These are phyloP conservation scores for Eremochloa ophiuroides DNA, from an alignment of 176 grass and related monocot genomes.

Conservation along the genomic window DNA sequence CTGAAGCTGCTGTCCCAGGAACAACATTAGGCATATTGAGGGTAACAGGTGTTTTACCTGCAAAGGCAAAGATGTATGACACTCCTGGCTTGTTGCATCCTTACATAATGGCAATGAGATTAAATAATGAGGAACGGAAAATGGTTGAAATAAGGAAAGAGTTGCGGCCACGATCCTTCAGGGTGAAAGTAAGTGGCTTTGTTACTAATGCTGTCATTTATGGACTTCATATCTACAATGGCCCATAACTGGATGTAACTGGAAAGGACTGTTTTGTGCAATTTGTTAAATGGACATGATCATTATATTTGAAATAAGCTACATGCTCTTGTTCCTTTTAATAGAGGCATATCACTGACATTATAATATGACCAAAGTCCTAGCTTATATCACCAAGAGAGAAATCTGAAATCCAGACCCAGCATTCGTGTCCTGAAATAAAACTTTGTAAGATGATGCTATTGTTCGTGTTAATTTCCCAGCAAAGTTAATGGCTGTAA, in stretches of 20 bases:
- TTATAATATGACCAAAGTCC: not conserved
- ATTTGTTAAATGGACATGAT: not conserved
- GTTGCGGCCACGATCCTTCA: conserved; percentile 55
- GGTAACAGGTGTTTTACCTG: conserved; percentile 76
- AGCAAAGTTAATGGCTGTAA: conserved; percentile 4
- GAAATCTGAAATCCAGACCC: not conserved
- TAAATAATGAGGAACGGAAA: conserved; percentile 74
- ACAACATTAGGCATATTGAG: conserved; percentile 89
- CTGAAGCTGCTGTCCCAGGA: conserved; percentile 79
- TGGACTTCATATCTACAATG: not conserved
- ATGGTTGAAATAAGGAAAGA: conserved; percentile 95
- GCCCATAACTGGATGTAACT: not conserved
- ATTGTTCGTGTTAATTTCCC: not conserved
- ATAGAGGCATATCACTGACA: not conserved
- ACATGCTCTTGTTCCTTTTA: not conserved
- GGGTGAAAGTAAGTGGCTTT: conserved; percentile 69
- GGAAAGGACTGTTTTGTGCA: conserved; percentile 1
- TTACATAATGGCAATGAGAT: conserved; percentile 70
- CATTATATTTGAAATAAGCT: not conserved
- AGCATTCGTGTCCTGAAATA: not conserved
- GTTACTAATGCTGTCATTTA: not conserved
- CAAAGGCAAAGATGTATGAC: conserved; percentile 96
- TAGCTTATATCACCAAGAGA: not conserved
- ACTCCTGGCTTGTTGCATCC: conserved; percentile 91
- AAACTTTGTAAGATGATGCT: not conserved